These are phyloP conservation scores for Termitomyces sp. DNA, from an alignment of 768 basidiomycete species.

Conservation along the genomic window DNA sequence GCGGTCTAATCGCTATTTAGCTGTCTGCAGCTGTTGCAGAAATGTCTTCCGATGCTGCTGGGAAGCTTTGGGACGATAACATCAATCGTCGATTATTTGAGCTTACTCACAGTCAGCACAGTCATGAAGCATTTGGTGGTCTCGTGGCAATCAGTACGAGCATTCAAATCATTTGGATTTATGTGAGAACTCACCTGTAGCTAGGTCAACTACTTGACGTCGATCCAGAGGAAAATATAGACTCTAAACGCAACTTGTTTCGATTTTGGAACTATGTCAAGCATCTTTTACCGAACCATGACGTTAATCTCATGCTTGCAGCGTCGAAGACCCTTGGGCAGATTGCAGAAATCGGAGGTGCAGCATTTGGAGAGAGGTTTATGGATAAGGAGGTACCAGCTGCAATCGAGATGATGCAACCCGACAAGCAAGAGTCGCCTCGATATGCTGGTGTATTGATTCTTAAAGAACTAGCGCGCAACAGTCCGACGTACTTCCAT, in stretches of 20 bases:
- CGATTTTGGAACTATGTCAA: constrained; percentile 92
- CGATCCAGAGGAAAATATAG: constrained; percentile 75
- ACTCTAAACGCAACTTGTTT: constrained; percentile 76
- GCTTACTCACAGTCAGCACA: constrained; percentile 76
- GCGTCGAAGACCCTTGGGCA: constrained; percentile 90
- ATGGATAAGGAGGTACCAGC: constrained; percentile 87
- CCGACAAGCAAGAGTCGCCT: constrained; percentile 76
- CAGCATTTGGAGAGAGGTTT: constrained; percentile 80
- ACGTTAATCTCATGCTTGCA: constrained; percentile 90
- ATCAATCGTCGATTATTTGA: constrained; percentile 78
- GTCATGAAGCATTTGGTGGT: constrained; percentile 79
- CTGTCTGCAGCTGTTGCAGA: constrained; percentile 70
- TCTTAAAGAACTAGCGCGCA: constrained; percentile 86
- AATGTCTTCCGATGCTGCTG: constrained; percentile 75
- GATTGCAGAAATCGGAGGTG: constrained; percentile 80
- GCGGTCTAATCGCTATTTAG: constrained; percentile 29
- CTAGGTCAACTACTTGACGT: constrained; percentile 70
- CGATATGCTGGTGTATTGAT: constrained; percentile 94
- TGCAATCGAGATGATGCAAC: constrained; percentile 74
- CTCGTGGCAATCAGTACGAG: constrained; percentile 78
- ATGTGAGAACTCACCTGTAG: constrained; percentile 6
- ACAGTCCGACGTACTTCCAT: constrained; percentile 84
- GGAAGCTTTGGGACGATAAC: constrained; percentile 81
- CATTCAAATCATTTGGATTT: background rate
- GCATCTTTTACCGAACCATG: constrained; percentile 83